Percentiles rank a stretch among this genome's conserved stretches.
phyloP scores from a whole-genome alignment of 345 rosid genomes.

The Cochlearia excelsa region DNA sequence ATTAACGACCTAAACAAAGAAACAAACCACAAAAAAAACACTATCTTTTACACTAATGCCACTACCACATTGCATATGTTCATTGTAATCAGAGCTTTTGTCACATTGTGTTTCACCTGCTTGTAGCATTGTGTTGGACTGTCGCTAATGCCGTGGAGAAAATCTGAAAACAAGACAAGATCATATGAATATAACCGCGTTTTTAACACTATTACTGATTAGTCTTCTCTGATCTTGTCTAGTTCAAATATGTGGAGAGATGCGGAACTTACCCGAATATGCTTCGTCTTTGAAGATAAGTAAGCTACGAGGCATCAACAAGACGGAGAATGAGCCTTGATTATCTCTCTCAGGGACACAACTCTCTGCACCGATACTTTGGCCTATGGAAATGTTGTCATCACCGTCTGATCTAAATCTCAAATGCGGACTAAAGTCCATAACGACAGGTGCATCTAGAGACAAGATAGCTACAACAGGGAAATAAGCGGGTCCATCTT shows the following conservation, averaged over 20 bases:
- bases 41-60: not conserved
- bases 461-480: constrained; percentile 90
- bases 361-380: constrained; percentile 25
- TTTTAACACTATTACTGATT: not conserved
- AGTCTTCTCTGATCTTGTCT: not conserved
- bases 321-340: constrained; percentile 54
- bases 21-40: not conserved
- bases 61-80: not conserved
- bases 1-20: constrained; percentile 35
- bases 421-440: constrained; percentile 83
- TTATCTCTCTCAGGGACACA: constrained; percentile 31
- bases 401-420: constrained; percentile 40
- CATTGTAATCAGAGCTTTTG: not conserved
- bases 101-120: constrained; percentile 46
- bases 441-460: constrained; percentile 73
- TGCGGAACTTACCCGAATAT: constrained; percentile 49
- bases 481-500: constrained; percentile 92
- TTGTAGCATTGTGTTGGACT: constrained; percentile 43
- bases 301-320: constrained; percentile 79
- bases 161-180: constrained; percentile 47
- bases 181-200: not conserved
- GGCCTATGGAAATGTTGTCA: constrained; percentile 16
- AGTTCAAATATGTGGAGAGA: not conserved
- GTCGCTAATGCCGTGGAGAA: constrained; percentile 75
- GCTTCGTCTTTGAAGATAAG: constrained; percentile 79